A percentile compares a stretch with the other conserved stretches of the same genome.
Conservation (phyloP, 2,329 filamentous ascomycete species). For the Pseudogymnoascus sp. region DNA sequence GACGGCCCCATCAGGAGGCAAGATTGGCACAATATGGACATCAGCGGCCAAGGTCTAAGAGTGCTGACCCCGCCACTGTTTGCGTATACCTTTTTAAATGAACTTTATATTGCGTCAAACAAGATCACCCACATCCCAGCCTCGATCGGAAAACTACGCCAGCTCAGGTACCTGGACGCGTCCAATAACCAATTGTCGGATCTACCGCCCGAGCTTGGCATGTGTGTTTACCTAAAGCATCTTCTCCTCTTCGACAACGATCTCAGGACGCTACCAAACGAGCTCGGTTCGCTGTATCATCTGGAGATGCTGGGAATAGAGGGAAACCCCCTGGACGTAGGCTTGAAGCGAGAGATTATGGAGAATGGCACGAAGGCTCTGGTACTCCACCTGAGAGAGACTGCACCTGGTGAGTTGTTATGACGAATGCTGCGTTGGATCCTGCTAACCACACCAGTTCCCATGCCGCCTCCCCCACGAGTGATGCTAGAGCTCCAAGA, state of each 20-base stretch:
- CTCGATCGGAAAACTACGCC: slow-evolving; percentile 72
- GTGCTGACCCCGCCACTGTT: slow-evolving; percentile 75
- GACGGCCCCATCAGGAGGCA: slow-evolving; percentile 60
- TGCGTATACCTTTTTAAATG: slow-evolving; percentile 78
- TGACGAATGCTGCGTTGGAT: background rate
- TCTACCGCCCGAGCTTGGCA: slow-evolving; percentile 84
- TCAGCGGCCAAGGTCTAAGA: slow-evolving; percentile 90
- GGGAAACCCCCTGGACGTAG: slow-evolving; percentile 74
- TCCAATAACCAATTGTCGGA: slow-evolving; percentile 79
- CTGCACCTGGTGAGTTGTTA: slow-evolving; percentile 63
- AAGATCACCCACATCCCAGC: slow-evolving; percentile 73
- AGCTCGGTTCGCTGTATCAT: slow-evolving; percentile 81
- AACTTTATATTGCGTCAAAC: slow-evolving; percentile 91
- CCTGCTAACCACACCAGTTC: slow-evolving; percentile 43
- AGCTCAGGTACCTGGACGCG: slow-evolving; percentile 73
- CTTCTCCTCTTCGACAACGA: slow-evolving; percentile 86
- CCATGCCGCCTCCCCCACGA: slow-evolving; percentile 66
- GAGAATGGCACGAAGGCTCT: slow-evolving; percentile 81
- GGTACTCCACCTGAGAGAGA: slow-evolving; percentile 73
- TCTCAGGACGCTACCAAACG: slow-evolving; percentile 70
- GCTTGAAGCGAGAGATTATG: slow-evolving; percentile 72
- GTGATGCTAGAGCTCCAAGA: slow-evolving; percentile 71
- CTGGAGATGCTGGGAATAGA: slow-evolving; percentile 86
- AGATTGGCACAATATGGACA: slow-evolving; percentile 87
- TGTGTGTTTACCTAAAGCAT: slow-evolving; percentile 87